These are phyloP conservation scores for Aechmea fasciata DNA, from an alignment of 176 grass and related monocot genomes.

Conservation along the genomic window DNA sequence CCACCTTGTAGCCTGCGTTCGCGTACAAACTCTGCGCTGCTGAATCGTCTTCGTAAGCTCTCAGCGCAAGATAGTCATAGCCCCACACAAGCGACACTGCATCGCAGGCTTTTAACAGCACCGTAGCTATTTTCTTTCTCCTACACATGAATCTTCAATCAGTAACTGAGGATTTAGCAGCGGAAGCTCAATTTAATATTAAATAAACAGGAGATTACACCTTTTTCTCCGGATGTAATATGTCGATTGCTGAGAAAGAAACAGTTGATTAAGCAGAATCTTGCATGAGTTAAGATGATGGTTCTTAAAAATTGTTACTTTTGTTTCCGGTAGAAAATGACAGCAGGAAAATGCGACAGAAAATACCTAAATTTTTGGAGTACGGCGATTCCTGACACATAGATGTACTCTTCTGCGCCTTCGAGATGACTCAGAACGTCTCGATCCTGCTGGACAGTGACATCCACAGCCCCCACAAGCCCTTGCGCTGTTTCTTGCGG, in stretches of 20 bases:
- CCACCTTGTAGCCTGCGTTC: conserved; percentile 55
- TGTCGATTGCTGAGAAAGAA: background rate
- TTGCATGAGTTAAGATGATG: background rate
- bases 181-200: background rate
- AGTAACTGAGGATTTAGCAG: background rate
- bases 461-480: conserved; percentile 65
- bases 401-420: conserved; percentile 50
- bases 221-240: background rate
- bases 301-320: background rate
- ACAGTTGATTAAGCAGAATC: background rate
- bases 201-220: background rate
- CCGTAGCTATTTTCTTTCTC: conserved; percentile 71
- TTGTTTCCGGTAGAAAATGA: background rate
- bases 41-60: conserved; percentile 61
- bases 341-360: background rate
- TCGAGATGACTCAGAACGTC: conserved; percentile 51
- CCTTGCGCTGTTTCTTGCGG: conserved; percentile 28
- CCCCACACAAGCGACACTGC: conserved; percentile 45
- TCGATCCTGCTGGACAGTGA: conserved; percentile 52
- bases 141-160: conserved; percentile 9
- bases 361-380: conserved; percentile 55
- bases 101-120: conserved; percentile 67
- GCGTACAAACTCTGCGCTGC: conserved; percentile 52
- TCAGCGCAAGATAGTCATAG: conserved; percentile 52
- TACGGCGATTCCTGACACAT: conserved; percentile 82